phyloP scores from a whole-genome alignment of 805 yeast genomes.

The Diddensiella caesifluorescens region DNA sequence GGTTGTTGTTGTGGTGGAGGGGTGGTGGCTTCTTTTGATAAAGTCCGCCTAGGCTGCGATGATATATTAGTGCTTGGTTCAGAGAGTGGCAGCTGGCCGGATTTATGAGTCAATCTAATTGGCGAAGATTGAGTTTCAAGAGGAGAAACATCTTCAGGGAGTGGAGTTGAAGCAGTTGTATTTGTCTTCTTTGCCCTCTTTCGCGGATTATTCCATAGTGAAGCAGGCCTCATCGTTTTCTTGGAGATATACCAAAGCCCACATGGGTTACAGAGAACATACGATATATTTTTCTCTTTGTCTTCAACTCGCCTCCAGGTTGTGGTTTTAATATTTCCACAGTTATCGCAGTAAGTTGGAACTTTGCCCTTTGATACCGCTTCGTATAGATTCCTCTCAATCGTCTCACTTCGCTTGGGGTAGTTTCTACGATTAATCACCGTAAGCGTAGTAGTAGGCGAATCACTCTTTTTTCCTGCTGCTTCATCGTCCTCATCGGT shows the following conservation, averaged over 20 bases:
- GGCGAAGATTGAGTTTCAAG: neutral
- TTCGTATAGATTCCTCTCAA: conserved; percentile 10
- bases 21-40: neutral
- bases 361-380: conserved; percentile 23
- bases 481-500: conserved; percentile 1
- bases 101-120: no score
- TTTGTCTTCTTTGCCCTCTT: neutral
- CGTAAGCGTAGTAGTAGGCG: neutral
- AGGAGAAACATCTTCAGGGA: neutral
- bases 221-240: conserved; percentile 22
- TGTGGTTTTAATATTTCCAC: conserved; percentile 28
- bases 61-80: neutral
- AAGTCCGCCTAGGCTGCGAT: neutral
- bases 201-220: conserved; percentile 20
- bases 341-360: conserved; percentile 29
- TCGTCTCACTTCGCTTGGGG: neutral
- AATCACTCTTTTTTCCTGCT: neutral
- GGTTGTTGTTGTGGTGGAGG: neutral
- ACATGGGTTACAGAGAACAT: conserved; percentile 26
- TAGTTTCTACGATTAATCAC: no score
- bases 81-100: conserved; percentile 1
- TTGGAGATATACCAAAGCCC: conserved; percentile 24
- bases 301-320: conserved; percentile 28
- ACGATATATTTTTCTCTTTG: conserved; percentile 13
- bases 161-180: neutral